These are phyloP conservation scores for Gamsiella multidivaricata DNA, from an alignment of 192 early-diverging fungal species.

Conservation along the genomic window DNA sequence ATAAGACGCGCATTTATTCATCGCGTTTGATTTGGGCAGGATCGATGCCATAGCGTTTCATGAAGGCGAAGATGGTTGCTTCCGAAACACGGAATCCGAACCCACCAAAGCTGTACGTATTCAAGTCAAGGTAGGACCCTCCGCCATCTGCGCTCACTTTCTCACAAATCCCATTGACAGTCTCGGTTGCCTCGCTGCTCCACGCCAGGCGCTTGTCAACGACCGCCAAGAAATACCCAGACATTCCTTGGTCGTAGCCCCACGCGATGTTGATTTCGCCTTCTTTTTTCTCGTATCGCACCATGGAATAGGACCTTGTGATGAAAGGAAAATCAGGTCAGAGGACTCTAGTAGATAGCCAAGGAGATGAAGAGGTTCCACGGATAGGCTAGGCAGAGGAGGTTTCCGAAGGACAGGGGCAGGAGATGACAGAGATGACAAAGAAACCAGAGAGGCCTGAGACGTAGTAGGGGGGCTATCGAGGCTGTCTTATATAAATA, in stretches of 20 bases:
- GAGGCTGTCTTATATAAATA: too few species aligned
- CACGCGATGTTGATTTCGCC: slow-evolving; percentile 7
- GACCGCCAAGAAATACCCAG: slow-evolving; percentile 29
- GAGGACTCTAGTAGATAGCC: too few species aligned
- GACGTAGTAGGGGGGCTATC: too few species aligned
- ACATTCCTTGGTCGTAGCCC: slow-evolving; percentile 12
- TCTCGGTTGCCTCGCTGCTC: neutral
- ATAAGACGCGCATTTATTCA: too few species aligned
- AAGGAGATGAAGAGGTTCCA: too few species aligned
- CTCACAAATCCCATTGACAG: slow-evolving; percentile 13
- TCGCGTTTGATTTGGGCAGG: neutral
- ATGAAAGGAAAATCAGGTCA: too few species aligned
- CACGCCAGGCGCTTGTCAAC: slow-evolving; percentile 17
- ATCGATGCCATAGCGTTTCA: slow-evolving; percentile 30
- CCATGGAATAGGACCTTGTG: too few species aligned
- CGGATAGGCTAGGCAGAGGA: too few species aligned
- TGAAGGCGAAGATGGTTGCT: slow-evolving; percentile 27
- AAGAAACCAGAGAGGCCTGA: too few species aligned
- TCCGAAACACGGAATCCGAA: slow-evolving; percentile 27
- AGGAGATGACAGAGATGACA: too few species aligned
- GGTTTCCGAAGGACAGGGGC: too few species aligned
- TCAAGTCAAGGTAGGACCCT: slow-evolving; percentile 18
- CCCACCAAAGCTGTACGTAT: slow-evolving; percentile 16
- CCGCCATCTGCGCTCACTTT: neutral
- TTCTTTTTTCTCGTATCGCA: slow-evolving; percentile 10